Evolutionary conservation across 352 stramenopile genomes (phyloP), one percentile per base, ranked within the genome.

Genomic region (Phytophthora brassicae): DNA sequence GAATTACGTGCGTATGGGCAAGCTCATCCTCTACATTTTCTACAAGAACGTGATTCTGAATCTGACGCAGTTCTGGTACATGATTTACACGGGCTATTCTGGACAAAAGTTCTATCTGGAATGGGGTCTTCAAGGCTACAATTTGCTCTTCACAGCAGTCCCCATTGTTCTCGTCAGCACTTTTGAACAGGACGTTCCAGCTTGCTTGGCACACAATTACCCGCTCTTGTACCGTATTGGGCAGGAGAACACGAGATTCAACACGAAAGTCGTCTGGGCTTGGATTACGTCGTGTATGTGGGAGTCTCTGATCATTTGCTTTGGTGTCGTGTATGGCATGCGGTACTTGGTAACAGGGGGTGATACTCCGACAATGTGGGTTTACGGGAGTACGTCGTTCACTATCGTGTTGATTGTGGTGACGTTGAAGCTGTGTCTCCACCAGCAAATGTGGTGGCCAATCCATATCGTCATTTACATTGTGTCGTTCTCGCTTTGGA

Each of bases 21-120:
- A 96, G 64, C 70, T 97, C 6, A 95, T 98, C 39, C 55, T 97
- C 38, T 97, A 98, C 73, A 96, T 92, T 39, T 98, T 98, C 67
- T 98, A 98, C 89, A 98, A 97, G 73, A 98, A 98, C 65, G 88
- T 98, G 33, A 95, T 97, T 68, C 84, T 98, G 67, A 97, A 96
- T 64, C 74, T 98, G 68, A 96, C 92, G 31, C 89, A 98, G 62
- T 98, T 97, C 74, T 97, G 84, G 81, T 98, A 96, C 75, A 95
- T 96, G 79, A 89, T 96, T 59, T 97, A 90, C 70, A 92, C 81
- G 51, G 84, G 85, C 36, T 96, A 91, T 57, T 94, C 86, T 14
- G 84, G 88, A 0, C 87, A 96, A 52, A 95, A 95, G 65, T 94
- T 84, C 47, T 94, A 85, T 58, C 74, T 94, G 24, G 87, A 95